These are phyloP conservation scores for Novymonas esmeraldas DNA, from an alignment of 208 protist species.

Conservation along the genomic window DNA sequence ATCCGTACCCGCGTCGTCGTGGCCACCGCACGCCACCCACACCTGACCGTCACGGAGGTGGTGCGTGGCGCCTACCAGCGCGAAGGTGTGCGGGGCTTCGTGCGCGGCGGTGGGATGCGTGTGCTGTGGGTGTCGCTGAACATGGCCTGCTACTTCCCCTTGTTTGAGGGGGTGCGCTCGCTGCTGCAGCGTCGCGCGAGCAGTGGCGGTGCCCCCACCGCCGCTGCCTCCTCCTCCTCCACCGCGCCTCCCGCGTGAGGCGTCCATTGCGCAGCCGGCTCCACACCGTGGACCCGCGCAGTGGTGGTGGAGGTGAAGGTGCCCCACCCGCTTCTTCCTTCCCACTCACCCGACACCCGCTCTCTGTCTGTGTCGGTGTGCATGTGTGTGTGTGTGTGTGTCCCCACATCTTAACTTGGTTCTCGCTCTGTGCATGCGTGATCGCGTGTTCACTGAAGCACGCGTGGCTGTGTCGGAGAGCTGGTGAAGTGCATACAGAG, in stretches of 20 bases:
- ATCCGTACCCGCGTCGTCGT: conserved; percentile 77
- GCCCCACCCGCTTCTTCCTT: no score
- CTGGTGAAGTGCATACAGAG: neutral
- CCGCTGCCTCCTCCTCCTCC: no score
- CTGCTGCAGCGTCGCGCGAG: conserved; percentile 16
- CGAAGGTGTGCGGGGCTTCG: conserved; percentile 64
- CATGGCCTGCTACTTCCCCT: conserved; percentile 82
- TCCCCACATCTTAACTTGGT: no score
- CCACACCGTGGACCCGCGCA: no score
- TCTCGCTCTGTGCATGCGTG: neutral
- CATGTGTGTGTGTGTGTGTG: neutral
- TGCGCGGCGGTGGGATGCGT: conserved; percentile 64
- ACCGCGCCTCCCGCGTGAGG: no score
- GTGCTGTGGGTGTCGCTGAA: conserved; percentile 84
- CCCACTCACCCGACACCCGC: neutral
- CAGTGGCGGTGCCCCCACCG: neutral
- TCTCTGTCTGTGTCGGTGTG: neutral
- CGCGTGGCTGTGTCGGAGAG: no score
- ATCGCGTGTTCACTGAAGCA: no score
- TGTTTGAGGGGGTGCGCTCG: conserved; percentile 60
- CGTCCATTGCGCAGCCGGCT: no score
- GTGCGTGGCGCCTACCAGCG: conserved; percentile 41
- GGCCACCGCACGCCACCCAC: conserved; percentile 36
- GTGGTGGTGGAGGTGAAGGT: no score
- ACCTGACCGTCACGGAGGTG: conserved; percentile 38